Evolutionary conservation across 2,329 filamentous ascomycete species (phyloP), one percentile per base, ranked within the genome.

Genomic region (Ceratocystis alfenasii): DNA sequence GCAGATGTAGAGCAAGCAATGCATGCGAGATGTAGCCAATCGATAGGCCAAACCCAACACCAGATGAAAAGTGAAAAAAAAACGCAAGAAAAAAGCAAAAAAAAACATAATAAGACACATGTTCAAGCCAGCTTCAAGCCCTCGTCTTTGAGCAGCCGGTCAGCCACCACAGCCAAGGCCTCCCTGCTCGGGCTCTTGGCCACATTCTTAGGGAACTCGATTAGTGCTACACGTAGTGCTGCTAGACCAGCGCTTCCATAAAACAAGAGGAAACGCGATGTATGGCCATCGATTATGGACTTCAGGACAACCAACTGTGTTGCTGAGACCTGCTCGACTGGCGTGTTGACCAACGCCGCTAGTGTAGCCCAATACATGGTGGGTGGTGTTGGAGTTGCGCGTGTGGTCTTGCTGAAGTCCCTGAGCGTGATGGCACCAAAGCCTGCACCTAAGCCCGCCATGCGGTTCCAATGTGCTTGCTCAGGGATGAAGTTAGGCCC

Each of bases 391-490:
- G 87, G 91, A 70, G 92, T 92, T 59, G 78, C 79, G 69, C 85
- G 85, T 48, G 79, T 78, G 1, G 86, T 83, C 69, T 83, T 87
- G 69, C 83, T 83, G 72, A 95, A 96, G 73, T 95, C 90, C 61
- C 93, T 86, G 7, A 96, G 79, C 1, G 90, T 85, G 46, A 97
- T 80, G 1, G 92, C 85, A 0, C 91, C 89, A 72, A 88, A 99
- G 0, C 93, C 93, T 2, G 88, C 87, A 1, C 86, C 90, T 0
- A 96, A 79, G 0, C 91, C 93, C 3, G 84, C 86, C 87, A 95
- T 93, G 67, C 88, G 84, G 73, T 92, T 87, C 70, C 84, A 83
- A 75, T 96, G 91, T n/a, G 78, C 78, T 73, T 90, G 85, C 70
- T 89, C 86, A 1, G 80, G 77, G 67, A 88, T 79, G 78, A 82